A percentile compares a stretch with the other conserved stretches of the same genome.
Evolutionary conservation across 176 grass and related monocot species (phyloP).

Genomic region (Microstegium vimineum): DNA sequence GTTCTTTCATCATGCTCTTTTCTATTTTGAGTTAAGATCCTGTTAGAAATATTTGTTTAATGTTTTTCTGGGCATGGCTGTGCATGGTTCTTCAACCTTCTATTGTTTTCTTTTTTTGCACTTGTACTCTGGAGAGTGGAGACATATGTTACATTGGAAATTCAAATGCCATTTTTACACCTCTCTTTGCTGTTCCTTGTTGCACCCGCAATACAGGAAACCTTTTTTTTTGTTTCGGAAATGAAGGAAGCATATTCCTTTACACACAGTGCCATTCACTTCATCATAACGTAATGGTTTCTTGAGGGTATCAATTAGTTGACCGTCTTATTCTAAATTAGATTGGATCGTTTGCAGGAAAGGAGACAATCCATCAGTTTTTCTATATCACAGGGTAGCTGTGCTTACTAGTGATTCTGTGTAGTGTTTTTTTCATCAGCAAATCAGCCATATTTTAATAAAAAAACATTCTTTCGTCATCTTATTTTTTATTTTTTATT

Average conservation of each 20-base stretch:
- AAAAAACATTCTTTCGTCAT: background rate
- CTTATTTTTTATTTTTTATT: background rate
- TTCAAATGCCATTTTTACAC: background rate
- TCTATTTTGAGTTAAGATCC: background rate
- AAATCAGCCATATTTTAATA: background rate
- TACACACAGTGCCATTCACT: background rate
- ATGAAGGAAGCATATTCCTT: background rate
- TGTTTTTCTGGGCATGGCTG: background rate
- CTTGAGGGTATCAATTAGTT: background rate
- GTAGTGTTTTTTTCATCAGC: background rate
- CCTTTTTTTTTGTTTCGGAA: background rate
- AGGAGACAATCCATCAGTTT: conserved; percentile 71
- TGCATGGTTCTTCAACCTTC: background rate
- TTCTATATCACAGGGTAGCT: conserved; percentile 78
- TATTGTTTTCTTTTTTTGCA: background rate
- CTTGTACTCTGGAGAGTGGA: background rate
- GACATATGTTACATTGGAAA: background rate
- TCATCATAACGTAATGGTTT: background rate
- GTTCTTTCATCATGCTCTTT: background rate
- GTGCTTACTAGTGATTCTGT: conserved; percentile 92
- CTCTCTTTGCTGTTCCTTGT: background rate
- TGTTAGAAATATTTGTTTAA: conserved; percentile 8
- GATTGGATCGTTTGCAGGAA: conserved; percentile 39
- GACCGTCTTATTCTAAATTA: conserved; percentile 1
- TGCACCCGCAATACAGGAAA: background rate